phyloP scores from a whole-genome alignment of 169 alveolate species.

The Besnoitia besnoiti region DNA sequence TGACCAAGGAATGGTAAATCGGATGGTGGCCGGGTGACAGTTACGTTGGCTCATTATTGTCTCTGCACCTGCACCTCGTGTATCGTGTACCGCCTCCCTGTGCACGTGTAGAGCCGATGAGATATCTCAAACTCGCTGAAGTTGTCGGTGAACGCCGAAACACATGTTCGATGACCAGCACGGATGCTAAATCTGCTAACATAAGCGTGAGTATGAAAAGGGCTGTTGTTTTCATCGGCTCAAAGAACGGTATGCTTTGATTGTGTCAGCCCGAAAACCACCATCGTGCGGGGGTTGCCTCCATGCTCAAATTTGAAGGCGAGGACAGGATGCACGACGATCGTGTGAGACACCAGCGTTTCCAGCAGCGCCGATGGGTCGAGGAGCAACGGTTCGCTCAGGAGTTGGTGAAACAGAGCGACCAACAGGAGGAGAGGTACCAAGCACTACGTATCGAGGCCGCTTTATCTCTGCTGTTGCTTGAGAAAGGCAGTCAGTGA shows the following conservation, averaged over 20 bases:
- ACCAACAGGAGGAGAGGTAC: background rate
- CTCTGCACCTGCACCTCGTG: background rate
- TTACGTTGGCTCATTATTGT: background rate
- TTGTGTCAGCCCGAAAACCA: background rate
- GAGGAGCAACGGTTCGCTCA: slow-evolving; percentile 21
- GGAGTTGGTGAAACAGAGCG: background rate
- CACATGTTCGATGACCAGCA: background rate
- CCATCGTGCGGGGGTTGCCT: background rate
- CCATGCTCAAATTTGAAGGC: background rate
- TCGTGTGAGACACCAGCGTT: background rate
- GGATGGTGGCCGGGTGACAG: background rate
- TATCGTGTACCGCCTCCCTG: too few relatives aligned
- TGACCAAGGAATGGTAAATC: background rate
- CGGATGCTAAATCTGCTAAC: too few relatives aligned
- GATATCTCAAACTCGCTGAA: too few relatives aligned
- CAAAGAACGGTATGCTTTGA: too few relatives aligned
- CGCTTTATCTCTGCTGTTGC: too few relatives aligned
- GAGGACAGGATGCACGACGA: background rate
- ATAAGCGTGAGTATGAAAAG: too few relatives aligned
- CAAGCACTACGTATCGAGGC: too few relatives aligned
- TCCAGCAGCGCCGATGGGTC: slow-evolving; percentile 35
- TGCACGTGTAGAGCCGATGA: too few relatives aligned
- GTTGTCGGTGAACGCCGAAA: too few relatives aligned
- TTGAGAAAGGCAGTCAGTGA: too few relatives aligned
- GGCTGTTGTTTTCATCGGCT: too few relatives aligned